Base-by-base conservation (phyloP, 139 green algal genomes). In the Closterium sp. region DNA sequence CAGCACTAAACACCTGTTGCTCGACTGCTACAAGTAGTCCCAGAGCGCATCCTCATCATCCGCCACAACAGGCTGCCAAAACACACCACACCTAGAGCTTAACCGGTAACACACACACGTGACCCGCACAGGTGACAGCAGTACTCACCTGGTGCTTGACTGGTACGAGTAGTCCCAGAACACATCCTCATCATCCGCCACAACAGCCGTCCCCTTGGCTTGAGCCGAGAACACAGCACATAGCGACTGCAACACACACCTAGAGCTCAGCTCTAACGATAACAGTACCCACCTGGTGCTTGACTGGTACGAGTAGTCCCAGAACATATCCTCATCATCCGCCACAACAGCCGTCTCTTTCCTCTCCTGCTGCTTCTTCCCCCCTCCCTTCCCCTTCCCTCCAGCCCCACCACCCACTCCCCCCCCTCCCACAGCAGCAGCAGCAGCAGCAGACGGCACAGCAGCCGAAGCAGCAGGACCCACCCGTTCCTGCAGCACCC, bases 301-400 rank as follows among this genome's bases (percentile, higher is more conserved):
- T 4, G 83, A 86, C 30, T 33, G 83, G 83, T 86, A 32, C 31
- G 34, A 38, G 91, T 94, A 94, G 88, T 94, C 91, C 91, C 91
- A 94, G 85, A 94, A 94, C 55, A 94, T 64, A 34, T 94, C 91
- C 36, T 94, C 91, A 30, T 94, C 84, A 90, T 94, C 91, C 16
- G 93, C 91, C 32, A 84, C 87, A 5, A 32, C 28, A 7, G 88
- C 34, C 30, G 31, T 23, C 43, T n/a, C n/a, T n/a, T 76, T 76
- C 55, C 55, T 76, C 55, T 76, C 55, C 55, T 76, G 55, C 55
- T 76, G 55, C 55, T 76, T 76, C 55, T 76, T 76, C 55, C 55
- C 55, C 16, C 55, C 55, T 76, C 55, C 55, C 16, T 76, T 76
- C 55, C 12, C 55, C 55, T 76, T 76, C 55, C 55, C 55, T 76